Evolutionary conservation across 2,329 filamentous ascomycete species (phyloP), one percentile per base, ranked within the genome.

Genomic region (Thelonectria rubi): DNA sequence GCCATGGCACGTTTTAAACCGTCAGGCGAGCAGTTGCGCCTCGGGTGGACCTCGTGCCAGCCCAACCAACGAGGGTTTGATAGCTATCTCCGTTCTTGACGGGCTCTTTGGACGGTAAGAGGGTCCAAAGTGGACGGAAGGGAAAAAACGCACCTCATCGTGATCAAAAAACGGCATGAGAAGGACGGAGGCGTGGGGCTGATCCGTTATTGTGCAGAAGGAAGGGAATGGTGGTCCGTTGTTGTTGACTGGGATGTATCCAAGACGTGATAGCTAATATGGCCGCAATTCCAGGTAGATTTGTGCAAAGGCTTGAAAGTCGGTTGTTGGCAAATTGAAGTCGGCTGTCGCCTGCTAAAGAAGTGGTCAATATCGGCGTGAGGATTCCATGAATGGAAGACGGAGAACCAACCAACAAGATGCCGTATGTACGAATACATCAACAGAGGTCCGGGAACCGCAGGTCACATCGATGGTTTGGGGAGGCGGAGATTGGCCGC

Each of bases 1-100:
- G 55, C 17, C 62, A 60, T 66, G 37, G 40, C 42, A 62, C 55
- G 62, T 62, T 70, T 62, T 60, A 63, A 50, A 67, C 61, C 51
- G 61, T 62, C 32, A n/a, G 21, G 42, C 20, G 21, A 50, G 54
- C n/a, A 46, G 34, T n/a, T 37, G 53, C 37, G 20, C 49, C 17
- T 14, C 15, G 24, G 32, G 54, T 56, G 54, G 54, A 42, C 18
- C 45, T 39, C 26, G 10, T 14, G 7, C 32, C 10, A 7, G 26
- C 30, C 52, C 52, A 55, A 30, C 26, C 43, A 46, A 18, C 32
- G 32, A 43, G 15, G 55, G 39, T 32, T 30, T 49, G 42, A 48
- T 47, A 52, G 39, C 43, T 17, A 21, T 18, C 49, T 60, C 52
- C 53, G 47, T 69, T 60, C 54, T 49, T 61, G 61, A 68, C 50